Evolutionary conservation across 139 green algal genomes (phyloP).

Genomic region (Edaphochlamys debaryana): DNA sequence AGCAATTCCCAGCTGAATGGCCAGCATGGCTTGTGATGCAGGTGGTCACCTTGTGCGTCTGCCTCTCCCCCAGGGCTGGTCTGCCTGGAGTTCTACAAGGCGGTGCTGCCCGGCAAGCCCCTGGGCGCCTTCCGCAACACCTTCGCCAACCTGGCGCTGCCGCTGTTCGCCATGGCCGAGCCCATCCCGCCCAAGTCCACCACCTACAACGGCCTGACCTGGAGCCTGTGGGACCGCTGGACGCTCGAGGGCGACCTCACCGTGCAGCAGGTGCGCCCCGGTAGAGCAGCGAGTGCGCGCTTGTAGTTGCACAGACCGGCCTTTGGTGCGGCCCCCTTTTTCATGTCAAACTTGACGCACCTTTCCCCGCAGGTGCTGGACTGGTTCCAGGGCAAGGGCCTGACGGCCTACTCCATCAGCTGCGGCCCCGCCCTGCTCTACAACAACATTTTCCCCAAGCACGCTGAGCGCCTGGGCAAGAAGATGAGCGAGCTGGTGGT

Average conservation of each 20-base stretch:
- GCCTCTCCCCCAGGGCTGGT: slow-evolving; percentile 79
- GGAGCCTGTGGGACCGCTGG: slow-evolving; percentile 98
- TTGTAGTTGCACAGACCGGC: too few species aligned
- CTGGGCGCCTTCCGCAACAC: slow-evolving; percentile 96
- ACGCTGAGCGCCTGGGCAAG: slow-evolving; percentile 91
- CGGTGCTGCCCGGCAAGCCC: slow-evolving; percentile 67
- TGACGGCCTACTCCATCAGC: slow-evolving; percentile 95
- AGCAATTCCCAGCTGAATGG: neutral
- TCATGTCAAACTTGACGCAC: too few species aligned
- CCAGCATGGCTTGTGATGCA: too few species aligned
- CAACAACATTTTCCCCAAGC: slow-evolving; percentile 98
- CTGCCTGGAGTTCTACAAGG: slow-evolving; percentile 98
- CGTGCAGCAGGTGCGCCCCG: slow-evolving; percentile 83
- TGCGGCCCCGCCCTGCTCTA: slow-evolving; percentile 94
- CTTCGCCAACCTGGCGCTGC: slow-evolving; percentile 98
- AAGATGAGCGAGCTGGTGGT: slow-evolving; percentile 75
- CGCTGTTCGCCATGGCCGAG: slow-evolving; percentile 97
- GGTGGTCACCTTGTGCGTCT: too few species aligned
- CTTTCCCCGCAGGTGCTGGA: slow-evolving; percentile 79
- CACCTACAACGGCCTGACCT: slow-evolving; percentile 83
- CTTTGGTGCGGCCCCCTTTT: too few species aligned
- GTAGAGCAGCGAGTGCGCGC: neutral
- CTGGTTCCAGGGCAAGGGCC: slow-evolving; percentile 84
- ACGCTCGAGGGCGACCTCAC: slow-evolving; percentile 95
- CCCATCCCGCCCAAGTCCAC: slow-evolving; percentile 87